Conservation (phyloP, 2,329 filamentous ascomycete genomes). For the Furcasterigmium furcatum region DNA sequence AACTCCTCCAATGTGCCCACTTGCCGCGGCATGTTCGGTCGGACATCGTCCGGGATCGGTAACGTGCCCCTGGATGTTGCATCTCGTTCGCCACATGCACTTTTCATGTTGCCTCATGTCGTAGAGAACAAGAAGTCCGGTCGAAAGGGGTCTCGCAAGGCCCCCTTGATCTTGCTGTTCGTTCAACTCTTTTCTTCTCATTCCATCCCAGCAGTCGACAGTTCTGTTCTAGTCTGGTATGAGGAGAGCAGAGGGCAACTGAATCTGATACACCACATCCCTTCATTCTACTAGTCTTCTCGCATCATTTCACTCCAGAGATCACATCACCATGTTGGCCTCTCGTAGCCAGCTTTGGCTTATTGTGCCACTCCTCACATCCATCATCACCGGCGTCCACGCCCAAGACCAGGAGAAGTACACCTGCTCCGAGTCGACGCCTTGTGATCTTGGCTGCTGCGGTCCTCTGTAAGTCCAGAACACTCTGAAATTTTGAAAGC, state of each 20-base stretch:
- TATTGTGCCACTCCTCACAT: background rate
- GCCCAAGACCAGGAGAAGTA: slow-evolving; percentile 6
- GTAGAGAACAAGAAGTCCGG: no score
- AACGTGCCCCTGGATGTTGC: background rate
- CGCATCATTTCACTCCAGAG: background rate
- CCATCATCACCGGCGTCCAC: background rate
- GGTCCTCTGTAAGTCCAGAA: slow-evolving; percentile 11
- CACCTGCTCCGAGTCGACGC: slow-evolving; percentile 7
- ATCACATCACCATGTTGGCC: background rate
- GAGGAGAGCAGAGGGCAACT: background rate
- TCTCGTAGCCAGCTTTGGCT: background rate
- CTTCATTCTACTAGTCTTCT: background rate
- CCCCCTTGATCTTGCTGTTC: background rate
- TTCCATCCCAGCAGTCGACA: background rate
- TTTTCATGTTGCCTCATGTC: background rate
- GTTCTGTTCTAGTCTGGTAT: background rate
- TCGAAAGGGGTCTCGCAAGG: background rate
- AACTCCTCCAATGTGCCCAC: background rate
- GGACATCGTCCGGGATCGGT: background rate
- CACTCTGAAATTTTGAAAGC: background rate
- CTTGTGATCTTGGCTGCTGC: slow-evolving; percentile 15
- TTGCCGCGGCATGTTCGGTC: background rate
- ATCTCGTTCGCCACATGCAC: background rate
- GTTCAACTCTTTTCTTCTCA: background rate
- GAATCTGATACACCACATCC: background rate